These are phyloP conservation scores for Heterobasidion irregulare DNA, from an alignment of 1,284 basidiomycete genomes.

Conservation along the genomic window DNA sequence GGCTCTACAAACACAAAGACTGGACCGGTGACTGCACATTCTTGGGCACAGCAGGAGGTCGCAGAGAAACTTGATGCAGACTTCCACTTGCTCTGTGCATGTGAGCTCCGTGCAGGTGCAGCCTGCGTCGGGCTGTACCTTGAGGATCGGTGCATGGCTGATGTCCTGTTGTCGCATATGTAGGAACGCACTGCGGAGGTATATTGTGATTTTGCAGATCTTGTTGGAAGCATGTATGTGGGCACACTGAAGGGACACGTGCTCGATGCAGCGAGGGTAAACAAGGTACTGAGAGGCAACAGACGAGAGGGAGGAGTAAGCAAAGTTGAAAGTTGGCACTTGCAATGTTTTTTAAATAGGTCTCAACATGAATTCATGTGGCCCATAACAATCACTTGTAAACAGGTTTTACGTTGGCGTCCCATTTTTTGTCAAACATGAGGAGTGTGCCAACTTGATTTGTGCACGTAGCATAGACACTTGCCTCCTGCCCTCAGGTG, in stretches of 20 bases:
- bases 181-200: conserved; percentile 66
- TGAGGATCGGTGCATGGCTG: conserved; percentile 70
- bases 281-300: conserved; percentile 22
- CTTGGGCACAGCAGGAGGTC: conserved; percentile 38
- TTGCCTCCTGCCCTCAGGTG: too few relatives aligned
- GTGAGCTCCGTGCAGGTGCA: conserved; percentile 48
- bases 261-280: conserved; percentile 26
- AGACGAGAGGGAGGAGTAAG: too few relatives aligned
- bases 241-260: conserved; percentile 26
- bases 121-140: conserved; percentile 65
- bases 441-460: too few relatives aligned
- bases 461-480: too few relatives aligned
- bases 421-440: too few relatives aligned
- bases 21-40: conserved; percentile 14
- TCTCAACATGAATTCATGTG: too few relatives aligned
- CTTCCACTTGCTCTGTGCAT: conserved; percentile 43
- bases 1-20: conserved; percentile 8
- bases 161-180: conserved; percentile 69
- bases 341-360: too few relatives aligned
- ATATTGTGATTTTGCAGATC: conserved; percentile 62
- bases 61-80: conserved; percentile 42
- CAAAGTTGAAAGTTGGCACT: too few relatives aligned
- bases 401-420: too few relatives aligned
- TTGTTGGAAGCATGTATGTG: conserved; percentile 30
- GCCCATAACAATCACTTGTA: too few relatives aligned